Evolutionary conservation across 257 asterid genomes (phyloP).

Genomic region (Jaltomata sinuosa): DNA sequence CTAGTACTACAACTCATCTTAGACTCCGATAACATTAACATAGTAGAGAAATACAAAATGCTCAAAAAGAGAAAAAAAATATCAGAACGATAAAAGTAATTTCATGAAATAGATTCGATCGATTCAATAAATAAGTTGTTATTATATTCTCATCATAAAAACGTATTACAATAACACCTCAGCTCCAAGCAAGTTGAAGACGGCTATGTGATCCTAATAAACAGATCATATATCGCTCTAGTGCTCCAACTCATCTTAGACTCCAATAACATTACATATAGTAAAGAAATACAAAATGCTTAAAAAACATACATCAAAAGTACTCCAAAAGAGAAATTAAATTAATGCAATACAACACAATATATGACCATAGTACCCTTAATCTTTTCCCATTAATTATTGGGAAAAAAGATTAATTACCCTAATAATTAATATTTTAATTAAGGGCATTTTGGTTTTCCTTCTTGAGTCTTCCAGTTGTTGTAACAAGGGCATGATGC

Average conservation of each 20-base stretch:
- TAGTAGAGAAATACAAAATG: too few relatives aligned
- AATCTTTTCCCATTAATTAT: not conserved
- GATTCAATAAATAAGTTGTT: not conserved
- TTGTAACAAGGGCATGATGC: conserved; percentile 32
- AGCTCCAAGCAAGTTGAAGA: not conserved
- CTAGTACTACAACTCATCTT: not conserved
- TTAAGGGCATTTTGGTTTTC: conserved; percentile 29
- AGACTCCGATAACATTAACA: too few relatives aligned
- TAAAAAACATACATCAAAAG: not conserved
- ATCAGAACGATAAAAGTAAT: too few relatives aligned
- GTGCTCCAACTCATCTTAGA: not conserved
- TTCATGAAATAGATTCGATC: not conserved
- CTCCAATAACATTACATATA: not conserved
- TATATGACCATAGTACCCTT: not conserved
- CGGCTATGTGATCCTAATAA: not conserved
- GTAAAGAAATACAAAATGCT: not conserved
- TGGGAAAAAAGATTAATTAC: not conserved
- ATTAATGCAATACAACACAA: not conserved
- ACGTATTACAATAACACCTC: not conserved
- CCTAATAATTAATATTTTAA: not conserved
- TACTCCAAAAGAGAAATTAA: not conserved
- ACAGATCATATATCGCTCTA: not conserved
- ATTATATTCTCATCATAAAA: not conserved
- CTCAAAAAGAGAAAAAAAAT: too few relatives aligned
- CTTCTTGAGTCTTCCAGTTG: conserved; percentile 34